Percentiles rank a stretch among this genome's conserved stretches.
Conservation (phyloP, 176 grass and related monocot genomes). For the Luzula sylvatica region DNA sequence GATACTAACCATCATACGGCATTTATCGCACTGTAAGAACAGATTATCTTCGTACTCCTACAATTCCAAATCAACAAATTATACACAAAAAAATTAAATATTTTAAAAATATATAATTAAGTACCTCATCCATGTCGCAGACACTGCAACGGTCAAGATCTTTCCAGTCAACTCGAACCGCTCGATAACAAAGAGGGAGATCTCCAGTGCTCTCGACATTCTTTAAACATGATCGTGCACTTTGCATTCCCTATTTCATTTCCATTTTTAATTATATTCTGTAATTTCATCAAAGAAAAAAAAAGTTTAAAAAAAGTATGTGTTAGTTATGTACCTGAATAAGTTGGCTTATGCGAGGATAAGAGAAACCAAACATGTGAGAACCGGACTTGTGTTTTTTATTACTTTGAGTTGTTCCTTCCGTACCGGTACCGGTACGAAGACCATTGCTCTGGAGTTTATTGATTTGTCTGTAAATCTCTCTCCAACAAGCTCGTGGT, state of each 20-base stretch:
- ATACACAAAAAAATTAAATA: conserved; percentile 9
- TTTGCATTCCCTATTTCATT: conserved; percentile 80
- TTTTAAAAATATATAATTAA: conserved; percentile 9
- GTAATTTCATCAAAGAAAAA: conserved; percentile 4
- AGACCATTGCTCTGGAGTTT: conserved; percentile 41
- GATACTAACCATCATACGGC: conserved; percentile 86
- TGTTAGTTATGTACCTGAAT: conserved; percentile 52
- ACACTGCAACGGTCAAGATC: conserved; percentile 92
- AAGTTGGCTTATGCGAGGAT: conserved; percentile 81
- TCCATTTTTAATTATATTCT: conserved; percentile 4
- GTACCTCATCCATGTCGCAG: conserved; percentile 99
- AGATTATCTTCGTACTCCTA: conserved; percentile 99
- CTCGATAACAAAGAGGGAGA: conserved; percentile 69
- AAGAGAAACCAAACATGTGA: conserved; percentile 97
- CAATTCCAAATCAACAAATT: conserved; percentile 28
- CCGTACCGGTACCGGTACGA: conserved; percentile 30
- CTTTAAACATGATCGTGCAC: conserved; percentile 81
- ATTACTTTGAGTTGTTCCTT: not conserved
- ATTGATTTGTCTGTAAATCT: conserved; percentile 73
- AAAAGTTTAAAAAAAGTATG: not conserved
- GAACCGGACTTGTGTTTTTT: conserved; percentile 71
- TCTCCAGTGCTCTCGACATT: conserved; percentile 76
- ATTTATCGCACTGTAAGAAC: conserved; percentile 97
- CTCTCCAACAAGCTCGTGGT: conserved; percentile 91
- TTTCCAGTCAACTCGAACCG: conserved; percentile 96